Conservation (phyloP, 2,329 filamentous ascomycete species). For the Fusarium tjaetaba region DNA sequence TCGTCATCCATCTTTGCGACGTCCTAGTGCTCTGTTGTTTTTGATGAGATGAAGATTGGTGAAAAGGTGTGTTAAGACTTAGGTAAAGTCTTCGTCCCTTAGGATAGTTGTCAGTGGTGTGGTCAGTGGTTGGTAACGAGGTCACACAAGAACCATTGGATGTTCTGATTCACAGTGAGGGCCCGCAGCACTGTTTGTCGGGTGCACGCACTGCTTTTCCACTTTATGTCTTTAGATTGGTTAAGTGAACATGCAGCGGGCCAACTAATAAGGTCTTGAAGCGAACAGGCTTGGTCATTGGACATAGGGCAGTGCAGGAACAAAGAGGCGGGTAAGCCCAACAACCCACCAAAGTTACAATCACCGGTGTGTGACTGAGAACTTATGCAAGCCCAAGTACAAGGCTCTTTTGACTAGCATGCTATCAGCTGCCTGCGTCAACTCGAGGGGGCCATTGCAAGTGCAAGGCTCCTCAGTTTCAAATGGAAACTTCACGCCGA, state of each 20-base stretch:
- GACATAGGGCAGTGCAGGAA: not conserved
- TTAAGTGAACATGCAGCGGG: accelerated
- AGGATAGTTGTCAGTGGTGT: no score
- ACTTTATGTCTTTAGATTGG: accelerated
- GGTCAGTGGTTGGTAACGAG: not conserved
- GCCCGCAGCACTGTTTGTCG: not conserved
- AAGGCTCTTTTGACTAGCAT: not conserved
- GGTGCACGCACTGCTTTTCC: not conserved
- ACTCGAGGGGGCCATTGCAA: accelerated
- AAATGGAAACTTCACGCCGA: accelerated
- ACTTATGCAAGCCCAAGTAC: no score
- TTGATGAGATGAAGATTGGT: no score
- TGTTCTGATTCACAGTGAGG: not conserved
- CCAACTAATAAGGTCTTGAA: not conserved
- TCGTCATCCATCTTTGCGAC: not conserved
- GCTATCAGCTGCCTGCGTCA: not conserved
- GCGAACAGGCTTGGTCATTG: not conserved
- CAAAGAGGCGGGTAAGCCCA: not conserved
- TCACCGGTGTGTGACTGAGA: not conserved
- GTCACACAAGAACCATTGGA: not conserved
- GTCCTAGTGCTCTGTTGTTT: not conserved
- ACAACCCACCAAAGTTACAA: not conserved
- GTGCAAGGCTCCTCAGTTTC: not conserved
- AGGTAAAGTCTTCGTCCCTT: not conserved
- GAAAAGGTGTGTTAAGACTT: no score